Percentiles rank a stretch among this genome's conserved stretches.
These are phyloP conservation scores for Posidonia australis DNA, from an alignment of 106 monocot genomes.

Conservation along the genomic window DNA sequence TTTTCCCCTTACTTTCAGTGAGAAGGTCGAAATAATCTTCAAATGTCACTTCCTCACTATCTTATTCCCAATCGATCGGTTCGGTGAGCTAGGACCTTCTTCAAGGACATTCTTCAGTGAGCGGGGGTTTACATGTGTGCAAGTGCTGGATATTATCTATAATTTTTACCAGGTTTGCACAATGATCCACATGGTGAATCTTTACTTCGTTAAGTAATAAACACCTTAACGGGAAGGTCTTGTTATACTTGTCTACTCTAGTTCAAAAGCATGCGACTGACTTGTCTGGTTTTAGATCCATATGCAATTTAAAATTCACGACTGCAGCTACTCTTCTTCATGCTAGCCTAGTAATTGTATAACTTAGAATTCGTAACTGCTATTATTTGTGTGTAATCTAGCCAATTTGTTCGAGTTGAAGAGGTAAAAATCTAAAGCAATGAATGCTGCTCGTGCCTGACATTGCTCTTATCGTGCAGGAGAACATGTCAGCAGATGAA, in stretches of 20 bases:
- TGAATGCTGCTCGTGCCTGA: background rate
- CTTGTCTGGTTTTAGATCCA: no score
- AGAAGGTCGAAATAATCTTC: constrained; percentile 57
- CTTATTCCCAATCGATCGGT: constrained; percentile 84
- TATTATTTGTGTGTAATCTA: no score
- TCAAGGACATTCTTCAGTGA: constrained; percentile 80
- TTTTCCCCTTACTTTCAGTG: constrained; percentile 33
- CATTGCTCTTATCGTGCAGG: constrained; percentile 21
- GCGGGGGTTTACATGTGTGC: constrained; percentile 66
- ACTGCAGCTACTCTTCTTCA: no score
- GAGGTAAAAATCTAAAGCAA: no score
- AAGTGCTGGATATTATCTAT: constrained; percentile 65
- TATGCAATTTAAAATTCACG: no score
- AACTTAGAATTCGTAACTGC: no score
- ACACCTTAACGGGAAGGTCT: no score
- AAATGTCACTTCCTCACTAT: constrained; percentile 81
- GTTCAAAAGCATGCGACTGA: no score
- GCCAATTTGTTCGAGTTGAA: no score
- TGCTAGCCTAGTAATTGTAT: no score
- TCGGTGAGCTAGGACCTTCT: constrained; percentile 77
- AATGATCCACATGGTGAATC: background rate
- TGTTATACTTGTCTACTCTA: no score
- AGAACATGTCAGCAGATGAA: constrained; percentile 64
- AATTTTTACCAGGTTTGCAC: constrained; percentile 76
- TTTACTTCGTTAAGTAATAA: no score